These are phyloP conservation scores for Kockiozyma suomiensis DNA, from an alignment of 805 yeast species.

Conservation along the genomic window DNA sequence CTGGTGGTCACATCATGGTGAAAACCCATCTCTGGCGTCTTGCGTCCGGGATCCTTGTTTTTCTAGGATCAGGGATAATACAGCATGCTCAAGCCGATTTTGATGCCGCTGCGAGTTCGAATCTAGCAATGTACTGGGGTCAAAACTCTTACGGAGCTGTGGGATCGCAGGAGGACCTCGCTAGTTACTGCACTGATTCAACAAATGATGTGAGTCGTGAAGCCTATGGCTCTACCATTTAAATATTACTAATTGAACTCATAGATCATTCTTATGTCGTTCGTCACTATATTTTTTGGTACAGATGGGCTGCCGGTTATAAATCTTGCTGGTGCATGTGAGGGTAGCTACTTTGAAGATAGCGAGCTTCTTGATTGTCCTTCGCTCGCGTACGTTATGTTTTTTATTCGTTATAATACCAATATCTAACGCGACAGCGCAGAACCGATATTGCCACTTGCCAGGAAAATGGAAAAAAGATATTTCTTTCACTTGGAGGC, in stretches of 20 bases:
- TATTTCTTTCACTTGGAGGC: slow-evolving; percentile 67
- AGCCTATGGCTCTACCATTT: slow-evolving; percentile 45
- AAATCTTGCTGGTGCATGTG: slow-evolving; percentile 62
- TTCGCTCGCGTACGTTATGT: slow-evolving; percentile 43
- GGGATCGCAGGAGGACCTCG: slow-evolving; percentile 46
- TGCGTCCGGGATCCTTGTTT: not conserved
- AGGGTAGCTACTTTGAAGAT: slow-evolving; percentile 38
- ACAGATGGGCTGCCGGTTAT: slow-evolving; percentile 44
- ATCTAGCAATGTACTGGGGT: slow-evolving; percentile 88
- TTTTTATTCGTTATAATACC: not conserved
- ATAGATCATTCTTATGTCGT: slow-evolving; percentile 68
- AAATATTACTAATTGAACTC: slow-evolving; percentile 49
- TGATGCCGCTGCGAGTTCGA: slow-evolving; percentile 47
- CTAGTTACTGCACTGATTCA: slow-evolving; percentile 65
- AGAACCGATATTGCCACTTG: slow-evolving; percentile 65
- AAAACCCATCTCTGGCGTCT: not conserved
- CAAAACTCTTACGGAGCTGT: slow-evolving; percentile 67
- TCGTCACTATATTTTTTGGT: slow-evolving; percentile 61
- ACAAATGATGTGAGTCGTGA: slow-evolving; percentile 69
- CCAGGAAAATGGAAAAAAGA: slow-evolving; percentile 70
- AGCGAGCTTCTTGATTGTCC: slow-evolving; percentile 51
- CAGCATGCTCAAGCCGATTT: slow-evolving; percentile 23
- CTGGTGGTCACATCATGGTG: not conserved
- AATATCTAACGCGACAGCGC: not conserved
- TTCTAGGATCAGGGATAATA: not conserved